Evolutionary conservation across 129 eudicot genomes (phyloP), one percentile per base, ranked within the genome.

Genomic region (Artemisia annua): DNA sequence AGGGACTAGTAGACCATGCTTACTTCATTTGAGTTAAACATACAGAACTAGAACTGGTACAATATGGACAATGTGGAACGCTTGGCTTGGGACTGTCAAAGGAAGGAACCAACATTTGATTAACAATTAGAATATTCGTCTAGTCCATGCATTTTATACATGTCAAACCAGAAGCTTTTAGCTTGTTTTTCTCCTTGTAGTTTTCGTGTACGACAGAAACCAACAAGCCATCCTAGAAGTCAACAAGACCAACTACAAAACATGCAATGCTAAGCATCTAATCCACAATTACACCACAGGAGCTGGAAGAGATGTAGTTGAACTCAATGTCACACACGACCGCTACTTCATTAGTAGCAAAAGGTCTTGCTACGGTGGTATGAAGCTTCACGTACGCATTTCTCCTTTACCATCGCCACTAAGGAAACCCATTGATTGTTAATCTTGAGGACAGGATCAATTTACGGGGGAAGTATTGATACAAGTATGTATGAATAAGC

Each of bases 231-330:
- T 92, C 44, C 73, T 89, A 2, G 92, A 92, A 80, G 96, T 92
- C 67, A 92, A 92, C 95, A 80, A 82, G 77, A 89, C 98, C 20
- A 69, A 89, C 75, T 92, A 83, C 9, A 96, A 84, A 15, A 75
- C 67, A 2, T 92, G 98, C 84, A 92, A 63, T 30, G 75, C 95
- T 2, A 95, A 92, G 44, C 85, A 89, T 57, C 95, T 91, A 0
- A 3, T 92, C 44, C 90, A 82, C 89, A 89, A 89, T 18, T 92
- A 84, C 82, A 92, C 96, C 0, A 85, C 89, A 1, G 96, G 98
- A 16, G 96, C 92, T 11, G 98, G 98, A 74, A 70, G 98, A 69
- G 98, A 92, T 9, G 88, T 92, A 48, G 96, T 89, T 52, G 81
- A 78, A 12, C 90, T 92, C 74, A 92, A 92, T 18, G 82, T 77